Base-by-base conservation (phyloP, 164 flowering plant species). In the Umbellularia californica region DNA sequence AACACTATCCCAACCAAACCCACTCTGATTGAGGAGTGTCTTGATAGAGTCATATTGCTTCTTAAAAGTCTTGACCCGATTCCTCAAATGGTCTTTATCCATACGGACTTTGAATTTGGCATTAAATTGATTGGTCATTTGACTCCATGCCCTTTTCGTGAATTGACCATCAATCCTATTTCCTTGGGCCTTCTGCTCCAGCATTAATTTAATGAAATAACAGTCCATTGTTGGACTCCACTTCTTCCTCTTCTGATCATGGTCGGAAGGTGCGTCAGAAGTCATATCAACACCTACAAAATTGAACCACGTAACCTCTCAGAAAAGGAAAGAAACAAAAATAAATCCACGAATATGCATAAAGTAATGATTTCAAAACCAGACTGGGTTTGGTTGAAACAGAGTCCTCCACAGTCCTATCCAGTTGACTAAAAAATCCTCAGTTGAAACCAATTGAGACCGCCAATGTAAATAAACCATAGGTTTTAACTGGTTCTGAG, bases 1-100 rank as follows among this genome's bases (percentile, higher is more conserved):
- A 5, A 27, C 24, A 14, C 25, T 27, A 27, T 65, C 68, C 68
- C 68, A 65, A n/a, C 68, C 30, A 65, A 65, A 65, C 27, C 68
- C 68, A 65, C 68, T 65, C 14, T 65, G 68, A 27, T 24, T 65
- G 33, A 65, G 68, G 33, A 65, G 68, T 2, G 24, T 27, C 68
- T 65, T 65, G 27, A 65, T 27, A 27, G 14, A 14, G 1, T n/a
- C 17, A 27, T 65, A 24, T 24, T 65, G 68, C 68, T 24, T 65
- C 30, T 27, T 22, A 24, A 22, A 65, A 3, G 33, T 23, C 14
- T 65, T 65, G 17, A 23, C 23, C 27, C 27, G 24, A 27, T 65
- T 65, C 17, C 25, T 65, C 13, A 65, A n/a, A 15, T 65, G 24
- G 30, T 27, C 68, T 65, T 23, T 27, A 23, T 65, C 15, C 27